Base-by-base conservation (phyloP, 2,329 filamentous ascomycete genomes). In the Parafenestella ontariensis region DNA sequence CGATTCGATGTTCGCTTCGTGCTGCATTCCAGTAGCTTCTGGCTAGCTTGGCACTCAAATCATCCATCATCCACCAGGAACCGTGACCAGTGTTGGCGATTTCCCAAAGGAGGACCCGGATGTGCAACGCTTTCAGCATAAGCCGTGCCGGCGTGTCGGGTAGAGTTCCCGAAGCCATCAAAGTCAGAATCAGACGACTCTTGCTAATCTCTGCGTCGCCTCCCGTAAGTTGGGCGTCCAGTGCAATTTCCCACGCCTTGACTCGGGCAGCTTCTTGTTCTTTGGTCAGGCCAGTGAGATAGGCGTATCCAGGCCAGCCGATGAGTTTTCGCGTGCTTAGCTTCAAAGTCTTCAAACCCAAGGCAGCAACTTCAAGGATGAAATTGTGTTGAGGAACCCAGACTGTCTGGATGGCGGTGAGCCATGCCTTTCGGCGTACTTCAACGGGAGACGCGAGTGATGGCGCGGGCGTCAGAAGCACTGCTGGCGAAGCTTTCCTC, bases 111-210 rank as follows among this genome's bases (percentile, higher is more conserved):
- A 97, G 83, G 40, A 97, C 86, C n/a, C 92, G 90, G 56, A 96
- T 89, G 70, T 98, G 94, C 33, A 98, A 81, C 1, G 94, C 91
- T 75, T 96, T 96, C 52, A 96, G 84, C 91, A 97, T 96, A 49
- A 96, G 83, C 39, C 92, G 85, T 43, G 85, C 83, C 1, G 94
- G 92, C 0, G 91, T 95, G 54, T 91, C 87, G 10, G 93, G 92
- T 1, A 97, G 81, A 0, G 93, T 96, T 21, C 89, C 89, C 1
- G 93, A 96, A 8, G 93, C 92, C 68, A 97, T 88, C 23, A 97
- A 82, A 0, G 93, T 96, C 45, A 97, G 81, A 0, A 94, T 85
- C 28, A 97, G 82, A 45, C 94, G 87, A 74, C 91, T 92, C 75
- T 90, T 92, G 80, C 89, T 96, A 64, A 97, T 90, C 73, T 96